phyloP scores from a whole-genome alignment of 176 grass and related monocot genomes.

The Aegilops tauschii region DNA sequence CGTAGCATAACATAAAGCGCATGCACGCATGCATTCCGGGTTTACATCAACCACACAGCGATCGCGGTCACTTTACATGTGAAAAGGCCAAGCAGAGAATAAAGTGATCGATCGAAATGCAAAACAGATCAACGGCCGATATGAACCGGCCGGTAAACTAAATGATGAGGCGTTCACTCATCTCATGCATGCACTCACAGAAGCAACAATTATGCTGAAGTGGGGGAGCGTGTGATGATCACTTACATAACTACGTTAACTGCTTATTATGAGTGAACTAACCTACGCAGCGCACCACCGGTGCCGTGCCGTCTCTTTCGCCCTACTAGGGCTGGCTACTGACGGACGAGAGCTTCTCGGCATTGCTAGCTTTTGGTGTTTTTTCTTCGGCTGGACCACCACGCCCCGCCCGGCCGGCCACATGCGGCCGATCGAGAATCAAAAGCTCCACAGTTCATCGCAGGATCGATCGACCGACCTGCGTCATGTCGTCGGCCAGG shows the following conservation, averaged over 20 bases:
- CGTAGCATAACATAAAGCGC: background rate
- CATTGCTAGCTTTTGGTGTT: background rate
- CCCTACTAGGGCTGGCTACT: background rate
- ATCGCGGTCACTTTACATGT: no score
- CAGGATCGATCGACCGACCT: background rate
- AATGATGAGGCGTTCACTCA: constrained; percentile 21
- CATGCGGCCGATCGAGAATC: background rate
- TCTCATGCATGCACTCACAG: background rate
- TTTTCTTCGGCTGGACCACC: background rate
- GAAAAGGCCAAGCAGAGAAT: background rate
- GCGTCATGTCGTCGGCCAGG: constrained; percentile 5
- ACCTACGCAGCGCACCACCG: background rate
- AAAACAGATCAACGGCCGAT: background rate
- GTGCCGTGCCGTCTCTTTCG: constrained; percentile 22
- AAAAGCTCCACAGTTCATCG: background rate
- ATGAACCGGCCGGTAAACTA: background rate
- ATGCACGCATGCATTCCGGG: background rate
- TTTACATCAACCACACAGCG: background rate
- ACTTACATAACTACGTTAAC: background rate
- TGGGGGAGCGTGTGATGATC: background rate
- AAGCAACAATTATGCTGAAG: background rate
- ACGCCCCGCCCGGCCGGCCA: background rate
- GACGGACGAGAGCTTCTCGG: background rate
- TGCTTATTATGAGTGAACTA: background rate
- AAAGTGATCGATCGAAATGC: background rate